Evolutionary conservation across 805 yeast genomes (phyloP).

Genomic region (Sporopachydermia quercuum): DNA sequence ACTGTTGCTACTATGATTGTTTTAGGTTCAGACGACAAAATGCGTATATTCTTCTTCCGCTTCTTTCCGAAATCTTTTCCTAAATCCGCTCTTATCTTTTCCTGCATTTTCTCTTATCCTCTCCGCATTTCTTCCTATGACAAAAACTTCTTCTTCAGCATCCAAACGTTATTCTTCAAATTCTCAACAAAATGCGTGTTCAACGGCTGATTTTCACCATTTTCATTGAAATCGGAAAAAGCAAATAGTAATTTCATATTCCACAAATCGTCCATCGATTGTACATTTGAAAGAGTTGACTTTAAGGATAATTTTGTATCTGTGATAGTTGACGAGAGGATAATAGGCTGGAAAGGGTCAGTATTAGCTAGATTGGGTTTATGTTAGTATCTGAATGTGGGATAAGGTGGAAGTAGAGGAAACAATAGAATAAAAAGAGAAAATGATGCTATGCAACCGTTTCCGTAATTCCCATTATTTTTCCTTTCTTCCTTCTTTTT

Average conservation of each 20-base stretch:
- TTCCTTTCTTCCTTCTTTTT: slow-evolving; percentile 1
- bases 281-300: slow-evolving; percentile 26
- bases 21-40: too few relatives aligned
- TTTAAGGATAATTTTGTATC: slow-evolving; percentile 42
- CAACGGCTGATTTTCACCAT: slow-evolving; percentile 25
- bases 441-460: neutral
- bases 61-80: too few relatives aligned
- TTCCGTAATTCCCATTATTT: slow-evolving; percentile 1
- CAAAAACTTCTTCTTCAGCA: slow-evolving; percentile 2
- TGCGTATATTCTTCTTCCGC: too few relatives aligned
- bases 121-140: neutral
- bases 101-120: too few relatives aligned
- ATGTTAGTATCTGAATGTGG: slow-evolving; percentile 11
- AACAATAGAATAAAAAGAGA: slow-evolving; percentile 7
- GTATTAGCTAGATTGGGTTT: slow-evolving; percentile 6
- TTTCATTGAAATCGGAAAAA: slow-evolving; percentile 32
- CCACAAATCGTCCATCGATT: slow-evolving; percentile 41
- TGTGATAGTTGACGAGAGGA: slow-evolving; percentile 27
- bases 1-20: too few relatives aligned
- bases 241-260: slow-evolving; percentile 47
- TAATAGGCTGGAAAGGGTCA: slow-evolving; percentile 6
- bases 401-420: slow-evolving; percentile 8
- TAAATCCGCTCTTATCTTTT: too few relatives aligned
- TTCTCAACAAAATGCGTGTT: slow-evolving; percentile 36
- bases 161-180: slow-evolving; percentile 31